phyloP scores from a whole-genome alignment of 495 filamentous ascomycete genomes.

The Astrocystis sublimbata region DNA sequence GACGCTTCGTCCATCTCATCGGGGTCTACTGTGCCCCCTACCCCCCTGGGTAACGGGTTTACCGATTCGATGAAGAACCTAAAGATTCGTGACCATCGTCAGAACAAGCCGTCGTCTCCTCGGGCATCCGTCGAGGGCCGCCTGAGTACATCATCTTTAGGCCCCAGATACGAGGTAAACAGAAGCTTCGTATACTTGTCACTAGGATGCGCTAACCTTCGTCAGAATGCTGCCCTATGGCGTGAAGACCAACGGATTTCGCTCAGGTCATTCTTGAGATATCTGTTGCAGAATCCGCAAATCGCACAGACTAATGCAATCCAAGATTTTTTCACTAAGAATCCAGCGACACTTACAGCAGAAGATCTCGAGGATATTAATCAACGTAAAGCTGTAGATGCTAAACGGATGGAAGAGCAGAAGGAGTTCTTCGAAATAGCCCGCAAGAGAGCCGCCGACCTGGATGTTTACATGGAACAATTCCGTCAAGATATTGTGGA shows the following conservation, averaged over 20 bases:
- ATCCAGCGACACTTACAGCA: slow-evolving; percentile 70
- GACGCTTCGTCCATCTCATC: slow-evolving; percentile 79
- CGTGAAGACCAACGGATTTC: slow-evolving; percentile 92
- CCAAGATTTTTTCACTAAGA: slow-evolving; percentile 71
- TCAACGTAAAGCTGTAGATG: slow-evolving; percentile 78
- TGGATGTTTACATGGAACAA: slow-evolving; percentile 98
- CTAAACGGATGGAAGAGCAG: slow-evolving; percentile 87
- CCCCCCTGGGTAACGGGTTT: slow-evolving; percentile 25
- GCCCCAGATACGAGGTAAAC: slow-evolving; percentile 27
- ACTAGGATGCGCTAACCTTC: background rate
- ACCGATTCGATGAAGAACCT: slow-evolving; percentile 43
- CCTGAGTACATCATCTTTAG: slow-evolving; percentile 15
- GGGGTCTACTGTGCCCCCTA: slow-evolving; percentile 55
- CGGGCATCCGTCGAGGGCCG: slow-evolving; percentile 39
- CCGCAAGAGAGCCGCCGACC: slow-evolving; percentile 79
- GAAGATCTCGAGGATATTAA: slow-evolving; percentile 81
- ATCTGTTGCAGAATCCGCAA: slow-evolving; percentile 78
- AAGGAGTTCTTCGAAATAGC: slow-evolving; percentile 94
- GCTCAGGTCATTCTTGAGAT: slow-evolving; percentile 83
- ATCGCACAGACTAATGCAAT: slow-evolving; percentile 80
- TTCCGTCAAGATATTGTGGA: slow-evolving; percentile 62
- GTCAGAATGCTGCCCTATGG: slow-evolving; percentile 62
- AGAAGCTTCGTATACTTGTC: slow-evolving; percentile 21
- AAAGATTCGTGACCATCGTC: slow-evolving; percentile 41
- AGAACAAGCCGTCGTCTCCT: slow-evolving; percentile 40